Evolutionary conservation across 192 early-diverging fungal species (phyloP), one percentile per base, ranked within the genome.

Genomic region (Entomortierella beljakovae): DNA sequence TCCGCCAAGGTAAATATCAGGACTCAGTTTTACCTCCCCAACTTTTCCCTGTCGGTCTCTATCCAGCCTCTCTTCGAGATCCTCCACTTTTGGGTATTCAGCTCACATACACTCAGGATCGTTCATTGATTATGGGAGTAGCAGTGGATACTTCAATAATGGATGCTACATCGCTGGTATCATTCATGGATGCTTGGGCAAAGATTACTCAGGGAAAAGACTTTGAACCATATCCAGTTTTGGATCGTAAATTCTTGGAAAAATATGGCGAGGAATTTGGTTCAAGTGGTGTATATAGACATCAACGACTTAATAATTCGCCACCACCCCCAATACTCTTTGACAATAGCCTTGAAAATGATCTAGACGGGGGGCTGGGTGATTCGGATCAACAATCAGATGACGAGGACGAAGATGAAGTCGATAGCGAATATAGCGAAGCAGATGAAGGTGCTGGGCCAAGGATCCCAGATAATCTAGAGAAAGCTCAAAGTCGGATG

Each of bases 111-210:
- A 79, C 75, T 56, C 55, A 32, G 40, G 68, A 70, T 29, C 46
- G 65, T 2, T 79, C 75, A 33, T 35, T 79, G 75, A 79, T 79
- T 52, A 79, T 79, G 75, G 68, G 75, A 20, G 75, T 79, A 20
- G 75, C 75, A 15, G 55, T 70, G 67, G 75, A 79, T 54, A 70
- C 75, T 8, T 69, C 67, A n/a, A 57, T 70, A 9, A 69, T 79
- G 75, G 75, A 79, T 60, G 75, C 66, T 3, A 59, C 49, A 25
- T 79, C 75, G 31, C 60, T 69, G 32, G 62, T 79, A 13, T 79
- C 75, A 26, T 79, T 79, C 38, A 70, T 79, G 75, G 68, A 69
- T 9, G 75, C 75, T 22, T 79, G 75, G 75, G 57, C 75, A 50
- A 79, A 55, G 15, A 79, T 70, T 13, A 79, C 75, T 31, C 75